A percentile compares a stretch with the other conserved stretches of the same genome.
phyloP scores from a whole-genome alignment of 306 rosid genomes.

The Macrotyloma uniflorum region DNA sequence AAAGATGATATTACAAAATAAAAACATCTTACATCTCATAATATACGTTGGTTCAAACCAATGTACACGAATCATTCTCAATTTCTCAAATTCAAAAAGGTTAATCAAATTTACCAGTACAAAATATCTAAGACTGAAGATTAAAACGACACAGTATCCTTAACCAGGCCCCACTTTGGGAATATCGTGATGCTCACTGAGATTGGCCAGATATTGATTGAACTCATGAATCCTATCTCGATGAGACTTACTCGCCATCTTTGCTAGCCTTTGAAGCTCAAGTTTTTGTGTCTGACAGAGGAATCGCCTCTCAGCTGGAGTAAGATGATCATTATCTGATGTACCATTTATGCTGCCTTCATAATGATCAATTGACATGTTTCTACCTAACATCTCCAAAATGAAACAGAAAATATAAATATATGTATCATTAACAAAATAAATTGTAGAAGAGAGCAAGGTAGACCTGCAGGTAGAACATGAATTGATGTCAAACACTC shows the following conservation, averaged over 20 bases:
- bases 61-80: not conserved
- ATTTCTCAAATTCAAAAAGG: not conserved
- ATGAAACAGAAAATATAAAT: not conserved
- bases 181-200: slow-evolving; percentile 50
- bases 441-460: no score
- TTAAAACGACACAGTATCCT: not conserved
- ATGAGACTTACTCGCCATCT: slow-evolving; percentile 45
- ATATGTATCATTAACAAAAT: no score
- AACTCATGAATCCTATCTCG: slow-evolving; percentile 42
- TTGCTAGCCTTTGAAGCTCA: slow-evolving; percentile 43
- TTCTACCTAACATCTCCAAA: slow-evolving; percentile 25
- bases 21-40: no score
- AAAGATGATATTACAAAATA: no score
- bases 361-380: not conserved
- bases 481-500: not conserved
- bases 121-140: not conserved
- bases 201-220: slow-evolving; percentile 45
- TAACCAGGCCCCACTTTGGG: slow-evolving; percentile 57
- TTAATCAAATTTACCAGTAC: not conserved
- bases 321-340: slow-evolving; percentile 34
- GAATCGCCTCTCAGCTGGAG: slow-evolving; percentile 46
- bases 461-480: no score
- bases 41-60: no score
- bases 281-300: slow-evolving; percentile 43
- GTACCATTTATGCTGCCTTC: not conserved